A percentile compares a stretch with the other conserved stretches of the same genome.
phyloP scores from a whole-genome alignment of 108 stramenopile genomes.

The Discostella stelligeroides region DNA sequence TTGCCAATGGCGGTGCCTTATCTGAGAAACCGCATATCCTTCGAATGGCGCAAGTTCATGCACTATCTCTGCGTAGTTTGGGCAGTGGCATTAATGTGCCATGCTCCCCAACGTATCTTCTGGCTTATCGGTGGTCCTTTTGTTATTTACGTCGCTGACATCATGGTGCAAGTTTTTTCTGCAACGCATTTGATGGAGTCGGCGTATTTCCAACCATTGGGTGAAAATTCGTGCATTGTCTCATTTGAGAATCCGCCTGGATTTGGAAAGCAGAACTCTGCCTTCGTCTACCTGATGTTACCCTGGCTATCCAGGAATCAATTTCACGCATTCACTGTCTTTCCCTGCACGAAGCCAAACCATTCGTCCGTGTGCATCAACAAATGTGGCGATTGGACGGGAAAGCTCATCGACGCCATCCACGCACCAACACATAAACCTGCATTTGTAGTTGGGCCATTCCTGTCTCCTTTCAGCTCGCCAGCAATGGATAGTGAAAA shows the following conservation, averaged over 20 bases:
- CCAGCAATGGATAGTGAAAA: constrained; percentile 46
- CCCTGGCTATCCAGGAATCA: constrained; percentile 41
- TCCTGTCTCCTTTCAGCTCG: constrained; percentile 40
- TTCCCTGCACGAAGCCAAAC: constrained; percentile 30
- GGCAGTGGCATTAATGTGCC: constrained; percentile 19
- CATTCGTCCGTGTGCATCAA: constrained; percentile 38
- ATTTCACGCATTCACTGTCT: constrained; percentile 48
- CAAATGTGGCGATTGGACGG: constrained; percentile 48
- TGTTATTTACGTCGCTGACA: constrained; percentile 12
- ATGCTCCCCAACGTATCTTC: constrained; percentile 22
- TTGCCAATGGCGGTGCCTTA: constrained; percentile 29
- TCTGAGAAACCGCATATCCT: constrained; percentile 14
- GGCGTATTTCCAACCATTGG: constrained; percentile 3
- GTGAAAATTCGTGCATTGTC: constrained; percentile 27
- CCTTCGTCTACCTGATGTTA: constrained; percentile 47
- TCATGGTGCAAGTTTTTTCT: neutral
- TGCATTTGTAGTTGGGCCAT: constrained; percentile 38
- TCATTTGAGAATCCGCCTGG: constrained; percentile 45
- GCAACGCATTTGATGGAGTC: constrained; percentile 1
- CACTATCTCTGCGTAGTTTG: constrained; percentile 32
- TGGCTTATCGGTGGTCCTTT: constrained; percentile 26
- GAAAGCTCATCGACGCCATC: constrained; percentile 36
- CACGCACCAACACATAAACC: constrained; percentile 35
- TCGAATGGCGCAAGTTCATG: constrained; percentile 27
- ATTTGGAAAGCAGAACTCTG: constrained; percentile 43